These are phyloP conservation scores for Schoenoplectus triqueter DNA, from an alignment of 202 grass and related monocot genomes.

Conservation along the genomic window DNA sequence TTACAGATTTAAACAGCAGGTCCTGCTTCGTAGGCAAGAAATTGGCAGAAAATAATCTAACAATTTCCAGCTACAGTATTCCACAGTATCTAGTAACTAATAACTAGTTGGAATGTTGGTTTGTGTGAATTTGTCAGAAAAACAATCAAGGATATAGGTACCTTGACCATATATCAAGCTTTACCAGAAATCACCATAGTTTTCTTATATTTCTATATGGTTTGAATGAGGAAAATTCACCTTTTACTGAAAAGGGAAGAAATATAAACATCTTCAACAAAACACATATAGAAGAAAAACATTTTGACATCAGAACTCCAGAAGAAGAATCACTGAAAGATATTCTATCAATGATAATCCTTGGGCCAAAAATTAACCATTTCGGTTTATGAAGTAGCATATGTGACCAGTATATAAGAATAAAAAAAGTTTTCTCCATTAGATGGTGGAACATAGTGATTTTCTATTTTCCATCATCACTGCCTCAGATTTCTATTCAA, in stretches of 20 bases:
- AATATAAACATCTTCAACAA: background rate
- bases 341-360: background rate
- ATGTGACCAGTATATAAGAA: background rate
- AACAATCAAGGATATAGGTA: too few species aligned
- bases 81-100: background rate
- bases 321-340: background rate
- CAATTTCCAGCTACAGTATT: background rate
- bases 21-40: background rate
- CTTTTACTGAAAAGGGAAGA: background rate
- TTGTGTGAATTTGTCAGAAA: background rate
- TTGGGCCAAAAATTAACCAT: background rate
- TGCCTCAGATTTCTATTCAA: background rate
- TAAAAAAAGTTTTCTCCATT: background rate
- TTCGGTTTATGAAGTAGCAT: background rate
- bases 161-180: too few species aligned
- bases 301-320: background rate
- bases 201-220: too few species aligned
- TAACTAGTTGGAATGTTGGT: background rate
- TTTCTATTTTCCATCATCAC: background rate
- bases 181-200: too few species aligned
- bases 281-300: background rate
- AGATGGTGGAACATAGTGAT: conserved; percentile 19
- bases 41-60: background rate
- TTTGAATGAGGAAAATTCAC: background rate
- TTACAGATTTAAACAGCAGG: background rate